phyloP scores from a whole-genome alignment of 352 stramenopile species.

The Pythium dissimile region DNA sequence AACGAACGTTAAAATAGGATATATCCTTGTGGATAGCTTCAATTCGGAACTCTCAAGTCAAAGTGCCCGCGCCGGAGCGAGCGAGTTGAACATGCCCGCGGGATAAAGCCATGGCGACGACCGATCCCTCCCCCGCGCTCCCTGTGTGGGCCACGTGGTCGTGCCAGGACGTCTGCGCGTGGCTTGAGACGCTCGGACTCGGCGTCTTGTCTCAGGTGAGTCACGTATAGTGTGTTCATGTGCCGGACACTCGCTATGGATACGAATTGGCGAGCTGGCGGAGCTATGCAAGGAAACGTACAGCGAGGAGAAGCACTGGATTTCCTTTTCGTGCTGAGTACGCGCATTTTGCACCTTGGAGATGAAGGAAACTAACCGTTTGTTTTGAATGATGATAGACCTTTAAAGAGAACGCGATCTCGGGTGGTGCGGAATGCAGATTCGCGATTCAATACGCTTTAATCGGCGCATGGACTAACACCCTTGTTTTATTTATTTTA shows the following conservation, averaged over 20 bases:
- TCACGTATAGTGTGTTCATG: background rate
- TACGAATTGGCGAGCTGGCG: background rate
- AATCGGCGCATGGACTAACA: too few species aligned
- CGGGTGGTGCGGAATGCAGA: conserved; percentile 12
- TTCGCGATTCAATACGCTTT: too few species aligned
- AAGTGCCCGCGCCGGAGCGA: background rate
- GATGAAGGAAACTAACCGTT: background rate
- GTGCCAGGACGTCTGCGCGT: conserved; percentile 22
- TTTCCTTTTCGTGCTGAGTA: background rate
- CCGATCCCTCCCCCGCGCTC: background rate
- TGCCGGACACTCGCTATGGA: background rate
- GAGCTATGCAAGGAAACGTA: background rate
- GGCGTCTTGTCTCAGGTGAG: conserved; percentile 14
- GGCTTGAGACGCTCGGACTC: conserved; percentile 25
- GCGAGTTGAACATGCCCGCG: conserved; percentile 17
- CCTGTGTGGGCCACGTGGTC: conserved; percentile 15
- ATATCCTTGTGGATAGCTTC: background rate
- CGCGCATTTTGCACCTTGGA: background rate
- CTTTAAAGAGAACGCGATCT: conserved; percentile 24
- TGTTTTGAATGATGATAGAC: conserved; percentile 6
- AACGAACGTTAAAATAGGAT: background rate
- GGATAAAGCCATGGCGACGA: conserved; percentile 10
- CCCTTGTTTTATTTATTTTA: background rate
- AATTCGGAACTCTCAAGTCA: conserved; percentile 9
- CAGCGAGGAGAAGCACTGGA: background rate